These are phyloP conservation scores for Acacia acuminata DNA, from an alignment of 306 rosid genomes.

Conservation along the genomic window DNA sequence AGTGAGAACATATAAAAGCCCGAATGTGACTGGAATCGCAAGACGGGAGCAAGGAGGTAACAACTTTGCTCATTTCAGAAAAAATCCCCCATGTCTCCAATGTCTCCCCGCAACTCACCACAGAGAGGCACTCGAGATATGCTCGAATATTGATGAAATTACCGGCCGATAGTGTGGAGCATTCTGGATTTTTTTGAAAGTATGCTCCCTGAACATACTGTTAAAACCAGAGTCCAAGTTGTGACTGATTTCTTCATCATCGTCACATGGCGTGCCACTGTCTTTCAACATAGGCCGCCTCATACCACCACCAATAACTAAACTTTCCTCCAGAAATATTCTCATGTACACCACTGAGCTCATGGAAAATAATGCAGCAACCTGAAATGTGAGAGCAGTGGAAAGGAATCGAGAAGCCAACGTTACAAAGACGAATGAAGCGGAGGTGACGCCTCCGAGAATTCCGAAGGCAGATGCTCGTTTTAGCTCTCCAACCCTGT, in stretches of 20 bases:
- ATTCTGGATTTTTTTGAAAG: too few relatives aligned
- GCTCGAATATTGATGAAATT: too few relatives aligned
- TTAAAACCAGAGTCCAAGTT: conserved; percentile 28
- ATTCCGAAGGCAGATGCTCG: conserved; percentile 75
- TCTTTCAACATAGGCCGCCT: conserved; percentile 67
- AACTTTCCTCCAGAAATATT: conserved; percentile 72
- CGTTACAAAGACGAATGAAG: conserved; percentile 72
- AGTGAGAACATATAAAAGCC: too few relatives aligned
- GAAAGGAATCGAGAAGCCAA: conserved; percentile 77
- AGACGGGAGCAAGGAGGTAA: too few relatives aligned
- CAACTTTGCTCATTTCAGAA: too few relatives aligned
- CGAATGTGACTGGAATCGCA: too few relatives aligned
- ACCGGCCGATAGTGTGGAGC: too few relatives aligned
- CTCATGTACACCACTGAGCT: conserved; percentile 72
- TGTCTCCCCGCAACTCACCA: too few relatives aligned
- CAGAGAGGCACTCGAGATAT: too few relatives aligned
- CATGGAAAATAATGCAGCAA: conserved; percentile 66
- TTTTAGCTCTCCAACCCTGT: conserved; percentile 49
- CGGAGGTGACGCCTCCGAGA: conserved; percentile 67
- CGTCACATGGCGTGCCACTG: conserved; percentile 5
- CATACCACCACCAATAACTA: conserved; percentile 32
- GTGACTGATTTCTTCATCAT: not conserved
- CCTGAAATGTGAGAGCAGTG: conserved; percentile 66
- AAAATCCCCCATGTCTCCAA: too few relatives aligned
- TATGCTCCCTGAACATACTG: too few relatives aligned